phyloP scores from a whole-genome alignment of 2,329 filamentous ascomycete genomes.

The Nothomitra cinnamomea region DNA sequence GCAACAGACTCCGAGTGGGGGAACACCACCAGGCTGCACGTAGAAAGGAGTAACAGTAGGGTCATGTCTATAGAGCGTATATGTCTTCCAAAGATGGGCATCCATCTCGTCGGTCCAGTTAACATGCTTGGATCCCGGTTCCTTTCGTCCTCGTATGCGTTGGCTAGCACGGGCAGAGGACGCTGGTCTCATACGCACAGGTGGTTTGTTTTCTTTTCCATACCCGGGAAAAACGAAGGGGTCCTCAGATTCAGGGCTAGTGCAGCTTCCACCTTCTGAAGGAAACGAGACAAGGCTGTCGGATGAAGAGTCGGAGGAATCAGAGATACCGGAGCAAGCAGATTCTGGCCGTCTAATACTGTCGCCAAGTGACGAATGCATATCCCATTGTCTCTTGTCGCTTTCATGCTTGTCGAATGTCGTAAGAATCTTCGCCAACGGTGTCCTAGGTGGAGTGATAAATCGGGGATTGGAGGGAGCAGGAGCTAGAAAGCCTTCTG shows the following conservation, averaged over 20 bases:
- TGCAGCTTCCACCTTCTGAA: slow-evolving; percentile 42
- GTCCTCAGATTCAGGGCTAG: slow-evolving; percentile 41
- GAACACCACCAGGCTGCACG: slow-evolving; percentile 44
- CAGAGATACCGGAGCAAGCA: slow-evolving; percentile 39
- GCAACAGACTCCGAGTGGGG: slow-evolving; percentile 46
- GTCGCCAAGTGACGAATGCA: slow-evolving; percentile 13
- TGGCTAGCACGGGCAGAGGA: not conserved
- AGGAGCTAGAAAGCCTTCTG: slow-evolving; percentile 27
- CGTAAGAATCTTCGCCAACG: slow-evolving; percentile 19
- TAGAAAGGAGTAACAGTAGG: slow-evolving; percentile 51
- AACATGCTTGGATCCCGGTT: slow-evolving; percentile 12
- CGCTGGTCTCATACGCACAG: not conserved
- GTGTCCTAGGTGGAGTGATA: slow-evolving; percentile 28
- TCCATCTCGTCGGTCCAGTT: slow-evolving; percentile 47
- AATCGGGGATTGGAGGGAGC: slow-evolving; percentile 20
- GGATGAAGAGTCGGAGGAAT: slow-evolving; percentile 44
- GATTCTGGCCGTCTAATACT: slow-evolving; percentile 37
- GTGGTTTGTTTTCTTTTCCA: not conserved
- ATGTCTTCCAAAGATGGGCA: slow-evolving; percentile 47
- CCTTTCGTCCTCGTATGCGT: slow-evolving; percentile 3
- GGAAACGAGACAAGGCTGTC: slow-evolving; percentile 38
- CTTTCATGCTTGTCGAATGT: not conserved
- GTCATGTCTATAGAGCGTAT: slow-evolving; percentile 47
- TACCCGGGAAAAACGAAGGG: slow-evolving; percentile 15
- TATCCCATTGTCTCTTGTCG: not conserved